These are phyloP conservation scores for Hanseniaspora mollemarum DNA, from an alignment of 805 yeast species.

Conservation along the genomic window DNA sequence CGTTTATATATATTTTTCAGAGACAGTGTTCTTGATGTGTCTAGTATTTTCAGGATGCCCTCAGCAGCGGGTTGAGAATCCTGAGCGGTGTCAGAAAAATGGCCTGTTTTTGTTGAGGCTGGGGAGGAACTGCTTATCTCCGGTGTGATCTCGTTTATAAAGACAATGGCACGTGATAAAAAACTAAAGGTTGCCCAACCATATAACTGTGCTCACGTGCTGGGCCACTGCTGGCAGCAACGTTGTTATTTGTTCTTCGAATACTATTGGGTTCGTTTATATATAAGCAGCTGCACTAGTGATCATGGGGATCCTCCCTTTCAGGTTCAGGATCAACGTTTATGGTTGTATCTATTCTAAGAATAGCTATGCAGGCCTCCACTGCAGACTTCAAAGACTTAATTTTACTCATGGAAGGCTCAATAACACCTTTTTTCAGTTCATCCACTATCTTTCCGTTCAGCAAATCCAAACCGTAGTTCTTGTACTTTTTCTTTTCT, in stretches of 20 bases:
- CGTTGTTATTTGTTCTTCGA: no score
- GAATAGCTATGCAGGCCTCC: slow-evolving; percentile 94
- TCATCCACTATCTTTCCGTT: slow-evolving; percentile 88
- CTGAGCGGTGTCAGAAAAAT: no score
- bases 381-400: slow-evolving; percentile 89
- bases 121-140: no score
- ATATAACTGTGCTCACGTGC: neutral
- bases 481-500: slow-evolving; percentile 74
- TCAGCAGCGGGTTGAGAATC: no score
- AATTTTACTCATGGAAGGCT: slow-evolving; percentile 87
- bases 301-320: slow-evolving; percentile 84
- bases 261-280: slow-evolving; percentile 1
- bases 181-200: no score
- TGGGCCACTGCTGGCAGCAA: neutral
- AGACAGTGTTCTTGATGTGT: no score
- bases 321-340: slow-evolving; percentile 92
- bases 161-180: no score
- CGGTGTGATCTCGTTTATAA: neutral
- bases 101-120: no score
- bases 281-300: slow-evolving; percentile 25
- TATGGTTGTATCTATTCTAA: slow-evolving; percentile 97
- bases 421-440: slow-evolving; percentile 74
- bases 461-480: slow-evolving; percentile 85
- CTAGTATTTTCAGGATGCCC: no score
- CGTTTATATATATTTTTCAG: no score